A percentile compares a stretch with the other conserved stretches of the same genome.
Evolutionary conservation across 345 rosid species (phyloP).

Genomic region (Sonneratia alba): DNA sequence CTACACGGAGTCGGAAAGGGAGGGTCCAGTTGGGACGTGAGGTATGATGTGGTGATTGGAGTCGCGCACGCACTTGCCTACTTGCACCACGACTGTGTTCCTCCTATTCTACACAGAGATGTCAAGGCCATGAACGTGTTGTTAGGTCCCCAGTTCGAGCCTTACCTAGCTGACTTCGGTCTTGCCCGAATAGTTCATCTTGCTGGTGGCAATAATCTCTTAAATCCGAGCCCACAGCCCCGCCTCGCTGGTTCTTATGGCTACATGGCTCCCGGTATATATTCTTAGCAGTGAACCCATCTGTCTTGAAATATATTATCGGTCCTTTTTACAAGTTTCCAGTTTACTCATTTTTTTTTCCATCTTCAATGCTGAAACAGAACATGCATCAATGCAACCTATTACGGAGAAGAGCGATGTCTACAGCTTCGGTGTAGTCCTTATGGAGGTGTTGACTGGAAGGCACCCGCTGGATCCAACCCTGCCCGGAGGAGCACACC

Average conservation of each 20-base stretch:
- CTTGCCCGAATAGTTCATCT: conserved; percentile 41
- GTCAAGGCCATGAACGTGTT: conserved; percentile 96
- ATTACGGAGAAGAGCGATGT: conserved; percentile 88
- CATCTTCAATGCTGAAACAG: conserved; percentile 22
- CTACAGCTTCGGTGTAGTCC: conserved; percentile 75
- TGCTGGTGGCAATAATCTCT: conserved; percentile 18
- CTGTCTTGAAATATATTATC: not conserved
- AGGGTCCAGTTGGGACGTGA: conserved; percentile 73
- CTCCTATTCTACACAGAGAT: conserved; percentile 87
- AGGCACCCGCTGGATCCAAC: conserved; percentile 90
- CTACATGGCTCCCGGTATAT: conserved; percentile 95
- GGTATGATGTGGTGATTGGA: conserved; percentile 62
- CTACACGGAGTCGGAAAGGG: conserved; percentile 81
- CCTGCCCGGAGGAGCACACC: conserved; percentile 63
- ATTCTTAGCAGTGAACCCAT: not conserved
- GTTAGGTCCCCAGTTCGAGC: conserved; percentile 57
- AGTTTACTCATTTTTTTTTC: not conserved
- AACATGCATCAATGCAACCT: conserved; percentile 69
- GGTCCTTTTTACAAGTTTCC: not conserved
- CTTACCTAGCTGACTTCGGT: conserved; percentile 89
- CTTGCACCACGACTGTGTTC: conserved; percentile 85
- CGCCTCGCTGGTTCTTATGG: conserved; percentile 94
- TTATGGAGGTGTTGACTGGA: conserved; percentile 78
- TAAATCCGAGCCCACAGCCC: conserved; percentile 45
- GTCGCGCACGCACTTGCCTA: conserved; percentile 90